Base-by-base conservation (phyloP, 169 alveolate species). In the Plasmodium yoelii region DNA sequence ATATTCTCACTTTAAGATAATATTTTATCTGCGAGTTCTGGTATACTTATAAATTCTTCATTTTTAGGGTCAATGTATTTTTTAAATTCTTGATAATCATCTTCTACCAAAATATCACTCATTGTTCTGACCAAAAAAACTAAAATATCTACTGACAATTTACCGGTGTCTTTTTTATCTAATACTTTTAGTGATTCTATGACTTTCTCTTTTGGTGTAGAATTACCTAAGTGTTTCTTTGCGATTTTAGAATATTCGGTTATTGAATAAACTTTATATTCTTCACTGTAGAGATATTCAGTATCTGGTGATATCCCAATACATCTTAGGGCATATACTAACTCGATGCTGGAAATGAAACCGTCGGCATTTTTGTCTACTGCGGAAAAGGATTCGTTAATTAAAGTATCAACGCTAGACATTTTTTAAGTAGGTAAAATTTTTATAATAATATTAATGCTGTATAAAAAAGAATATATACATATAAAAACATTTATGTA, bases 301-400 rank as follows among this genome's bases (percentile, higher is more conserved):
- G 22, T 53, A 57, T 82, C 86, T 15, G 39, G 42, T 49, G 69
- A 13, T 2, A 82, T 44, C 34, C 90, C 90, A 28, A 82, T 26
- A 63, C 67, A 44, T 39, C 90, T 65, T 82, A 82, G 19, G 53
- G 86, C 90, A 68, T 82, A 82, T 28, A 82, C 44, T 22, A 82
- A 61, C 18, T 82, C 90, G 53, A 39, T 39, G 7, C 18, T 39
- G 19, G 86, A 42, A 18, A 82, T 19, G 15, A 1, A 59, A 9
- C 90, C 90, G 34, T 65, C 90, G 12, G 63, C 28, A 51, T 82
- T 61, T 28, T 22, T 24, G 51, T 82, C 90, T 57, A 69, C 24
- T 57, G 69, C 28, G 46, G n/a, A 12, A 49, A 82, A 82, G 19
- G 90, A 82, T 24, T 82, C 90, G 22, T 34, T 82, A 56, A 82